phyloP scores from a whole-genome alignment of 345 rosid species.

The Erysimum cheiranthoides region DNA sequence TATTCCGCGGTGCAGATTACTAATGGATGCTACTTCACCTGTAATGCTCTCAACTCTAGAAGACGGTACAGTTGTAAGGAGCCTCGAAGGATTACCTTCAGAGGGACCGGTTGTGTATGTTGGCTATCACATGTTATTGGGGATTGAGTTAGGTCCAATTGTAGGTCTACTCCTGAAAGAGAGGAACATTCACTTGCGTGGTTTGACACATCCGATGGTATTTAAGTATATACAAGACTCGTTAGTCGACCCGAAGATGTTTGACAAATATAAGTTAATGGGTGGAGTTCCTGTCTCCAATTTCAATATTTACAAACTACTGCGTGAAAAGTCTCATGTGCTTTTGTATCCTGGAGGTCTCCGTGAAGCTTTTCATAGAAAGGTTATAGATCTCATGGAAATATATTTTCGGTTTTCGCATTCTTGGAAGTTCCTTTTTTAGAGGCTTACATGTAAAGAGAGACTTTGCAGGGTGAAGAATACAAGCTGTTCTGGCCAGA shows the following conservation, averaged over 20 bases:
- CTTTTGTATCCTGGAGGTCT: constrained; percentile 85
- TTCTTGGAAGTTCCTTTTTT: neutral
- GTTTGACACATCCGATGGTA: constrained; percentile 68
- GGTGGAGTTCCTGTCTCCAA: constrained; percentile 77
- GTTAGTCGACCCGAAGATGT: constrained; percentile 35
- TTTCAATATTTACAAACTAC: constrained; percentile 57
- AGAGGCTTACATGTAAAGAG: constrained; percentile 7
- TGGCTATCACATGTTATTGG: constrained; percentile 84
- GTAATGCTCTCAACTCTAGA: constrained; percentile 77
- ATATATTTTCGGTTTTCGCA: neutral
- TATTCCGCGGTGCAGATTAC: constrained; percentile 45
- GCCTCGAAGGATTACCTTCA: constrained; percentile 75
- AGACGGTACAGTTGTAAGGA: constrained; percentile 65
- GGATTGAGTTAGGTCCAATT: constrained; percentile 61
- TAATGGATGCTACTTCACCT: constrained; percentile 50
- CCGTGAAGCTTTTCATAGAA: constrained; percentile 84
- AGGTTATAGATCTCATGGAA: constrained; percentile 48
- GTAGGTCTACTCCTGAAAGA: constrained; percentile 49
- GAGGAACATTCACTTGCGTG: constrained; percentile 65
- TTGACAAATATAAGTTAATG: constrained; percentile 58
- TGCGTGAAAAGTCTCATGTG: constrained; percentile 66
- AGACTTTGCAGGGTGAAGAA: constrained; percentile 66
- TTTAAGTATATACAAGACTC: constrained; percentile 50
- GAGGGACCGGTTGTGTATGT: constrained; percentile 83
- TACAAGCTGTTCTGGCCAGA: constrained; percentile 88